Evolutionary conservation across 148 eudicot species (phyloP), one percentile per base, ranked within the genome.

Genomic region (Rheum nobile): DNA sequence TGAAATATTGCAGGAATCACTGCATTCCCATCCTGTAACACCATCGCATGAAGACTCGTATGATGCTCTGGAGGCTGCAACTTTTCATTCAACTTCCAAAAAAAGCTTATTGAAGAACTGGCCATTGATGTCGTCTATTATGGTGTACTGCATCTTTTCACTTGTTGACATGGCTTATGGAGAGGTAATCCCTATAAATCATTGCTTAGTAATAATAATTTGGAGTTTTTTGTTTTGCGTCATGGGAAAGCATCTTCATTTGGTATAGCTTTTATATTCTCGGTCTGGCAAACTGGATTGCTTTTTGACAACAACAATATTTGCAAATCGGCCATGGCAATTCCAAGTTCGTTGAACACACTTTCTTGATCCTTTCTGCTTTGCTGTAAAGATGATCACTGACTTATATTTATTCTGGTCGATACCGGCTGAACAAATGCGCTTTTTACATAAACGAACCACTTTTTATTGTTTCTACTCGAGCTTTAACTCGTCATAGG

Each of bases 101-200:
- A 67, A 54, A 73, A 95, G 90, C 85, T 80, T 95, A 21, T 54
- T 76, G 50, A 90, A 72, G 79, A 95, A 95, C 71, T 90, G 98
- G 97, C 92, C 97, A 26, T 74, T 95, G 72, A 95, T 95, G 88
- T 91, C 98, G 48, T 88, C 97, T 29, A 85, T 94, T 74, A 48
- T 86, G 26, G 96, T 95, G 67, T 95, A 90, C 54, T 88, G 98
- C 57, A 72, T 91, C 73, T 95, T 90, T 78, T 90, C 97, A 12
- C 90, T 91, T 70, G 96, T 91, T 77, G 98, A 94, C 76, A 91
- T 94, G 89, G 98, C 97, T 72, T 91, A 91, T 75, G 75, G 87
- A 31, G 97, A 91, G 96, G 98, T 93, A 83, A 9, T 26, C 17
- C 31, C 3, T 4, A 28, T 50, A 50, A 22, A 26, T 59, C 16